A percentile compares a stretch with the other conserved stretches of the same genome.
These are phyloP conservation scores for Hanseniaspora taiwanica DNA, from an alignment of 805 yeast species.

Conservation along the genomic window DNA sequence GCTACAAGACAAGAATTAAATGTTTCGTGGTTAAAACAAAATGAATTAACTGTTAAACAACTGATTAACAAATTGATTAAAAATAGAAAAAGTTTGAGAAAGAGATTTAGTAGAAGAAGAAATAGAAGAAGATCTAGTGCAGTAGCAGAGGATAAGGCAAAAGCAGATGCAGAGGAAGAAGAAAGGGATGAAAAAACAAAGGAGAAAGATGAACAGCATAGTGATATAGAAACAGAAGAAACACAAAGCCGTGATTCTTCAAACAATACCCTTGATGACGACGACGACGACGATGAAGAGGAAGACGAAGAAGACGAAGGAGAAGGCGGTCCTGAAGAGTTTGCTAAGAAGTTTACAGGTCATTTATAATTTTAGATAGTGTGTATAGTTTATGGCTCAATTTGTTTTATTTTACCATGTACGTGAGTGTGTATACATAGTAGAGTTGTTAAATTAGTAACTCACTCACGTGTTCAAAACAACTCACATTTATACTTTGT, in stretches of 20 bases:
- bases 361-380: too few relatives aligned
- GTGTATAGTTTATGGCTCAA: too few relatives aligned
- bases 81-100: slow-evolving; percentile 24
- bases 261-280: slow-evolving; percentile 13
- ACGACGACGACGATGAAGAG: slow-evolving; percentile 20
- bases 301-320: slow-evolving; percentile 22
- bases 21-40: slow-evolving; percentile 94
- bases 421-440: not conserved
- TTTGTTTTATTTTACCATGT: not conserved
- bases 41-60: slow-evolving; percentile 86
- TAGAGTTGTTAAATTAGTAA: not conserved
- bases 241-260: too few relatives aligned
- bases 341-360: slow-evolving; percentile 5
- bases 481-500: too few relatives aligned
- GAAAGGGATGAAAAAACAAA: slow-evolving; percentile 12
- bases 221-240: too few relatives aligned
- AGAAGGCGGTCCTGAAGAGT: slow-evolving; percentile 10
- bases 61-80: slow-evolving; percentile 64
- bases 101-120: slow-evolving; percentile 5
- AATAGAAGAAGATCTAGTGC: slow-evolving; percentile 10
- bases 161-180: slow-evolving; percentile 14
- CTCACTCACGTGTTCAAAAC: too few relatives aligned
- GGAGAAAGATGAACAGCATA: slow-evolving; percentile 18
- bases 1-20: slow-evolving; percentile 93
- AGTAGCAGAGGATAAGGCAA: slow-evolving; percentile 2